A percentile compares a stretch with the other conserved stretches of the same genome.
These are phyloP conservation scores for Zostera marina DNA, from an alignment of 116 monocot genomes.

Conservation along the genomic window DNA sequence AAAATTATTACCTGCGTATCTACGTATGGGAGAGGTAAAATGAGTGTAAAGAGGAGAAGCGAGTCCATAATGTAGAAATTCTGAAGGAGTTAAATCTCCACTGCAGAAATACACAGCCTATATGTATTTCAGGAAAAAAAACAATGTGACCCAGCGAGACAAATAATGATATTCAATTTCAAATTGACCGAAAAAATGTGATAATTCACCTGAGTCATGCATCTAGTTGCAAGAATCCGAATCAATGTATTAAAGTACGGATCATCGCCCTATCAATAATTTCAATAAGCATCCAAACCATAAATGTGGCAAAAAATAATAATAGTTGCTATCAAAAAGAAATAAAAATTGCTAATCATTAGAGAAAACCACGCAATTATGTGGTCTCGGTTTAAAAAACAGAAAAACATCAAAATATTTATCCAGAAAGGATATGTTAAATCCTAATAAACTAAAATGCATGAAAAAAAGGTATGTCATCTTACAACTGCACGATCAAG, in stretches of 20 bases:
- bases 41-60: conserved; percentile 91
- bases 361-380: neutral
- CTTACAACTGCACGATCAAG: conserved; percentile 86
- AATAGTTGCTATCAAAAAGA: too few species aligned
- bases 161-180: neutral
- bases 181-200: neutral
- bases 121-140: conserved; percentile 8
- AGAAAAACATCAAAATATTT: neutral
- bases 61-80: conserved; percentile 89
- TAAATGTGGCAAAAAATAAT: conserved; percentile 4
- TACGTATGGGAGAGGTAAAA: conserved; percentile 94
- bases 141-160: neutral
- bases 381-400: neutral
- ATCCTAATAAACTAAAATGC: neutral
- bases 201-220: conserved; percentile 85
- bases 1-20: conserved; percentile 70
- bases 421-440: neutral
- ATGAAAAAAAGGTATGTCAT: neutral
- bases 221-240: conserved; percentile 89
- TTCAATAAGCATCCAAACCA: neutral
- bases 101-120: conserved; percentile 97
- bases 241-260: conserved; percentile 95
- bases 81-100: conserved; percentile 66
- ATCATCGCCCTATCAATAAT: conserved; percentile 55
- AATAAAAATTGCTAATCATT: too few species aligned